A percentile compares a stretch with the other conserved stretches of the same genome.
phyloP scores from a whole-genome alignment of 1,139 yeast species.

The Yarrowia galli region DNA sequence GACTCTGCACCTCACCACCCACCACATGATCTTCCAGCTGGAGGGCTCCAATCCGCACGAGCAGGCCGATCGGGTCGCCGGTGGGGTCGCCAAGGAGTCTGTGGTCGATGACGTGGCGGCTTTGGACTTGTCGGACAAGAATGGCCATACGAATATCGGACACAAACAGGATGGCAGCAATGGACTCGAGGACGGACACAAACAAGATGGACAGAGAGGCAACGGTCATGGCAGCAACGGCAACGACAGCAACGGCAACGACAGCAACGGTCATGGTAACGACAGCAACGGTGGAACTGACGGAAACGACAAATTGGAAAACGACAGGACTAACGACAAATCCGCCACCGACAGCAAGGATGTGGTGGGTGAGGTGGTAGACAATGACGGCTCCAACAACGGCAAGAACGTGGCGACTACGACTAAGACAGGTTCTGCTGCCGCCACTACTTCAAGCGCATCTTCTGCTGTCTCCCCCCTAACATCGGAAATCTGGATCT shows the following conservation, averaged over 20 bases:
- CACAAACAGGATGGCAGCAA: not conserved
- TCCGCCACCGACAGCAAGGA: not conserved
- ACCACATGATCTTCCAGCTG: conserved; percentile 78
- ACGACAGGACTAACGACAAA: not conserved
- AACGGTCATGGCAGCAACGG: not conserved
- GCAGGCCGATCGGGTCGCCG: conserved; percentile 33
- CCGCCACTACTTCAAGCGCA: not conserved
- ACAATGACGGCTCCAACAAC: not conserved
- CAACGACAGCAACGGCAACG: not conserved
- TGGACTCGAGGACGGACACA: not conserved
- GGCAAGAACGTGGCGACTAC: not conserved
- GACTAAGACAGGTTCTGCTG: not conserved
- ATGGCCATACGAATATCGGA: not conserved
- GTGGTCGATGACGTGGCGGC: not conserved
- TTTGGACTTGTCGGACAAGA: not conserved
- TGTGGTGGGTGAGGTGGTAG: not conserved
- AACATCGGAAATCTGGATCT: conserved; percentile 82
- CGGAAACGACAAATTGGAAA: not conserved
- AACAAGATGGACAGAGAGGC: conserved; percentile 36
- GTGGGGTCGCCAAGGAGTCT: not conserved
- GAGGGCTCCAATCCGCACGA: conserved; percentile 28
- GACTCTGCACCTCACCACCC: conserved; percentile 77
- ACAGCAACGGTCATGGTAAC: not conserved
- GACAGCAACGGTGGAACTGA: not conserved
- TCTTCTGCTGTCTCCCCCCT: conserved; percentile 39